Evolutionary conservation across 495 filamentous ascomycete species (phyloP), one percentile per base, ranked within the genome.

Genomic region (Lophiotrema nucula): DNA sequence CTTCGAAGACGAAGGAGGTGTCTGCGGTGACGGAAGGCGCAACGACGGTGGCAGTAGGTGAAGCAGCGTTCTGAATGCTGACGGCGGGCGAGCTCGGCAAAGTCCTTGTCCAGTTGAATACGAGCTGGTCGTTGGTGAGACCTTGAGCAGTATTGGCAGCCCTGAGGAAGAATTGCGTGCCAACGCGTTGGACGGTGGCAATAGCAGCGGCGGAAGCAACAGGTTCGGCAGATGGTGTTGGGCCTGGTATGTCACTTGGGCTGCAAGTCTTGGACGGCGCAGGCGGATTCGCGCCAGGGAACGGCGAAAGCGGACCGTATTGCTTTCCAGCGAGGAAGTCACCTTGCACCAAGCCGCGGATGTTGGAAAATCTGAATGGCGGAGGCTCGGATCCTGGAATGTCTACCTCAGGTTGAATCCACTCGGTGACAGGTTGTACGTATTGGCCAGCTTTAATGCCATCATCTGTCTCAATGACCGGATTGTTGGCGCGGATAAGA

Each of bases 401-500:
- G 47, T 60, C 48, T 19, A 65, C 59, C 47, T 72, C 69, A 16
- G 66, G 65, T 24, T 62, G 64, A 49, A 71, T 62, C 72, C 73
- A 76, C 25, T 74, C 74, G 23, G 62, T 65, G 13, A 76, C 69
- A n/a, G 74, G 74, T 19, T 65, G 52, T 15, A 73, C 50, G 43
- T 74, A 76, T 15, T 70, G 68, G 3, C 74, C 73, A 3, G 74
- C 74, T 5, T 65, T 19, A 22, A 77, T 69, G 18, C 69, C 72
- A 66, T 76, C 71, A 18, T 60, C 55, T 0, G 73, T 77, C 12
- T 25, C 35, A 1, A 63, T 62, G 13, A 60, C 67, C 11, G 58
- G 64, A 19, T 49, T 70, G 25, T 62, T 60, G 37, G 59, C 56
- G 21, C 53, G 60, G 56, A 71, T 56, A 21, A 64, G 59, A 39